Conservation (phyloP, 2,329 filamentous ascomycete species). For the Magnaporthales sp. region DNA sequence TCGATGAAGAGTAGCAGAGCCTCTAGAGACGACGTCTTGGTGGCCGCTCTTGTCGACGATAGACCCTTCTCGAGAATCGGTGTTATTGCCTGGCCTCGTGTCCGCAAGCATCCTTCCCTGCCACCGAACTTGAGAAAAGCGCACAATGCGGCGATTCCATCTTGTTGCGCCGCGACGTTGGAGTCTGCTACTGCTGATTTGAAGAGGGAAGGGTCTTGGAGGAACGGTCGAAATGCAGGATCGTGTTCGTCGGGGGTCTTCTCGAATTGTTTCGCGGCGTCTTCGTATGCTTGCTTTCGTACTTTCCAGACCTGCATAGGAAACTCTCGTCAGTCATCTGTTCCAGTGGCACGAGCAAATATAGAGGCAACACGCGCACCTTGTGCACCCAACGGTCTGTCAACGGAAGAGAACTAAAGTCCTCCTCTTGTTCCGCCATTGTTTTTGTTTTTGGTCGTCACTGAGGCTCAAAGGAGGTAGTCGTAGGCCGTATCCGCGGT, state of each 20-base stretch:
- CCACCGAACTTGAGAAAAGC: constrained; percentile 90
- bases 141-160: constrained; percentile 79
- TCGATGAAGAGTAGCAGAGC: constrained; percentile 84
- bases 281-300: constrained; percentile 89
- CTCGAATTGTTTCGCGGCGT: constrained; percentile 80
- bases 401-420: constrained; percentile 71
- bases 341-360: neutral
- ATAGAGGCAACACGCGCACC: constrained; percentile 27
- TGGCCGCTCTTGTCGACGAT: constrained; percentile 76
- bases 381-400: constrained; percentile 80
- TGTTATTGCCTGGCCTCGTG: constrained; percentile 64
- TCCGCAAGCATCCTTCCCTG: constrained; percentile 67
- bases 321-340: neutral
- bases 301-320: constrained; percentile 81
- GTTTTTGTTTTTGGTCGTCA: neutral
- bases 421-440: constrained; percentile 79
- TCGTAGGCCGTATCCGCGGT: neutral
- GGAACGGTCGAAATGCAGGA: constrained; percentile 77
- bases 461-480: neutral
- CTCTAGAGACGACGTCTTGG: constrained; percentile 80
- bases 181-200: constrained; percentile 89
- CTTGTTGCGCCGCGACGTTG: constrained; percentile 94
- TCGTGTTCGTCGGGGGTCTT: constrained; percentile 77
- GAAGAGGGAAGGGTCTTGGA: constrained; percentile 79
- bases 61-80: constrained; percentile 89